Evolutionary conservation across 192 early-diverging fungal species (phyloP).

Genomic region (Dimargaris cristalligena): DNA sequence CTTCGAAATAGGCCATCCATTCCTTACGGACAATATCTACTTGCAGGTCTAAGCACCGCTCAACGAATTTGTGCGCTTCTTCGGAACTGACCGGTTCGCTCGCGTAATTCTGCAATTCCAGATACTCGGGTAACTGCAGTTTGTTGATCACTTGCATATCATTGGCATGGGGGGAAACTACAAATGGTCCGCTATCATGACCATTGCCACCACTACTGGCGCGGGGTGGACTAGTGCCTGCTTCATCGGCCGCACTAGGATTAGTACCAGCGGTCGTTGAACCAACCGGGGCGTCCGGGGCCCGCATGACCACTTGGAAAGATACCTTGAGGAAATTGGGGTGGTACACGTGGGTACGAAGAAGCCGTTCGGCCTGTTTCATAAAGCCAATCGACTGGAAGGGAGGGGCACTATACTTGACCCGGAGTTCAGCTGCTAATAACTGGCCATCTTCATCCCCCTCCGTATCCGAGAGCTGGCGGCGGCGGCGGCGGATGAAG

Average conservation of each 20-base stretch:
- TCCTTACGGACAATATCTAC: slow-evolving; percentile 6
- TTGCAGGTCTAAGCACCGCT: neutral
- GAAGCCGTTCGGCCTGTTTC: neutral
- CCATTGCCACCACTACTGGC: too few species aligned
- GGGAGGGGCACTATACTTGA: neutral
- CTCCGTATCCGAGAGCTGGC: neutral
- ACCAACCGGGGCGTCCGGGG: too few species aligned
- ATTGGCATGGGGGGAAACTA: neutral
- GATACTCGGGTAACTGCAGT: neutral
- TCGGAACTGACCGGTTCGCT: neutral
- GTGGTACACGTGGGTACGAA: slow-evolving; percentile 7
- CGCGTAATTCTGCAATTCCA: slow-evolving; percentile 1
- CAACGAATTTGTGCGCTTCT: neutral
- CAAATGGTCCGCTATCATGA: slow-evolving; percentile 1
- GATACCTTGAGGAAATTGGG: neutral
- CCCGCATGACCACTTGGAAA: neutral
- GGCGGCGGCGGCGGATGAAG: too few species aligned
- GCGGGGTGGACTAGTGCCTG: neutral
- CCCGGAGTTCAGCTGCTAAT: too few species aligned
- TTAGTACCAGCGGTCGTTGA: neutral
- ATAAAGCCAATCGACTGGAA: neutral
- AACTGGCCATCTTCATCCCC: too few species aligned
- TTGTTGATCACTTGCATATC: neutral
- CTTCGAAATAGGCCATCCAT: slow-evolving; percentile 1
- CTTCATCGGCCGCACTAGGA: too few species aligned